Base-by-base conservation (phyloP, 257 asterid species). In the Scutellaria minor region DNA sequence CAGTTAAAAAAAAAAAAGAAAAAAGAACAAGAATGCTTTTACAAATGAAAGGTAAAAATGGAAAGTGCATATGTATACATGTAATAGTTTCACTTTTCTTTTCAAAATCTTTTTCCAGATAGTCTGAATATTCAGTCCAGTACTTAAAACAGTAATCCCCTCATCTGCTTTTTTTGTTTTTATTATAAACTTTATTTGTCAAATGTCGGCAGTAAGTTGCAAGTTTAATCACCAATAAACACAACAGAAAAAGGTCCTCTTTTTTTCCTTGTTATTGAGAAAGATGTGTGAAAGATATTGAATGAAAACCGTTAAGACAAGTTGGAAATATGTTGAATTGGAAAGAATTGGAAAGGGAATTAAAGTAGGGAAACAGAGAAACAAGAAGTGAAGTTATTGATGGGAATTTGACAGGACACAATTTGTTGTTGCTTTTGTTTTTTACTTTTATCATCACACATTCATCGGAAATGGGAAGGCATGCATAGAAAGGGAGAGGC, bases 381-480 rank as follows among this genome's bases (percentile, higher is more conserved):
- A 68, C 62, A 77, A 74, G 61, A 66, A 44, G 64, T 68, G 70
- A 64, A 78, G 78, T 51, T 40, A 53, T 70, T 66, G 68, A 82
- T 73, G 72, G 64, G 65, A 79, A 72, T 61, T 78, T 64, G 90
- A 88, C 83, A 83, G 78, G 83, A 85, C 82, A 68, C 64, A 79
- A 61, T 64, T 27, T 77, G 78, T 64, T 27, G 13, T 63, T 5
- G 14, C 24, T 53, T 14, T 22, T 70, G 9, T 20, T 9, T 44
- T 12, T 7, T 15, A 39, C 51, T 62, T n/a, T 50, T 42, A 55
- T 74, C 77, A 71, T 65, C 64, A 37, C 12, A 10, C 18, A 22
- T 66, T 48, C 58, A 47, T 45, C 3, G 20, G 20, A 31, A 31
- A 22, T 68, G 70, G 70, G 60, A 72, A 76, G 75, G 85, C 86